phyloP scores from a whole-genome alignment of 805 yeast species.

The Hanseniaspora thailandica region DNA sequence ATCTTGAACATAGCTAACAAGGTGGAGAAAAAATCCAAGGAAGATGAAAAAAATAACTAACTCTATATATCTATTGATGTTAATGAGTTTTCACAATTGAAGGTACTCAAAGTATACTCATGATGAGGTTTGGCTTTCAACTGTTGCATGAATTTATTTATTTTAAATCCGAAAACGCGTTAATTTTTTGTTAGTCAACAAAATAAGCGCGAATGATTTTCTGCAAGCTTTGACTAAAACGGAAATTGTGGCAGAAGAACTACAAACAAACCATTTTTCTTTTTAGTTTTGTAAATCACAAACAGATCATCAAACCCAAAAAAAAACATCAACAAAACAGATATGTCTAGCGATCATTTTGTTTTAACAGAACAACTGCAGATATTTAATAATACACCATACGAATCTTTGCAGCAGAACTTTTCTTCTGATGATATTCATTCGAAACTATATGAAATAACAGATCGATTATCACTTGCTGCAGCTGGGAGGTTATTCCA shows the following conservation, averaged over 20 bases:
- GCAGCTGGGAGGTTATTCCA: background rate
- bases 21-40: too few relatives aligned
- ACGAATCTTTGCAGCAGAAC: background rate
- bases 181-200: background rate
- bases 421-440: background rate
- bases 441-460: slow-evolving; percentile 4
- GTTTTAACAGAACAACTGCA: slow-evolving; percentile 1
- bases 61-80: too few relatives aligned
- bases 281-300: too few relatives aligned
- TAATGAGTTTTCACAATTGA: too few relatives aligned
- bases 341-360: slow-evolving; percentile 9
- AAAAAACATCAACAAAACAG: too few relatives aligned
- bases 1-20: too few relatives aligned
- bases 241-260: background rate
- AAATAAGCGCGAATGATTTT: background rate
- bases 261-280: too few relatives aligned
- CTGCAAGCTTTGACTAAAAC: background rate
- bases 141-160: background rate
- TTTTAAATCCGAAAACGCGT: background rate
- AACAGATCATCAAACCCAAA: too few relatives aligned
- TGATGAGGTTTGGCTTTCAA: too few relatives aligned
- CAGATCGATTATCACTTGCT: background rate
- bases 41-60: too few relatives aligned
- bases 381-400: background rate
- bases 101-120: too few relatives aligned